Conservation (phyloP, 2,329 filamentous ascomycete genomes). For the Ophiocordyceps robertsii region DNA sequence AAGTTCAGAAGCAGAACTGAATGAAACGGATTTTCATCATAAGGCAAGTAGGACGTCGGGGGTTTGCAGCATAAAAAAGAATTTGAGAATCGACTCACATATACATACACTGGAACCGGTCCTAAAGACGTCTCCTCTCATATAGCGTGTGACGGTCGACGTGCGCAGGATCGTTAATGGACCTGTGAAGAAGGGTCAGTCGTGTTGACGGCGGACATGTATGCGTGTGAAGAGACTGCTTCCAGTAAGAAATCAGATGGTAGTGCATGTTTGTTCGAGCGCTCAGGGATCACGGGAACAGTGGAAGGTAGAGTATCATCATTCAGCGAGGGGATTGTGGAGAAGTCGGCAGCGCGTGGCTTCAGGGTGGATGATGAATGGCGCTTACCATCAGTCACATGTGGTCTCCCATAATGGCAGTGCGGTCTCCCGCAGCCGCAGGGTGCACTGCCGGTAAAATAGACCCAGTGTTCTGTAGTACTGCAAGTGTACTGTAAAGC, state of each 20-base stretch:
- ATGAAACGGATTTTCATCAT: slow-evolving; percentile 52
- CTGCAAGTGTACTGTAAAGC: too few relatives aligned
- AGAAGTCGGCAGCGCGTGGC: neutral
- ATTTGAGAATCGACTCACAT: neutral
- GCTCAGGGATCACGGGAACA: slow-evolving; percentile 51
- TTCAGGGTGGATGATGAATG: too few relatives aligned
- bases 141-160: too few relatives aligned
- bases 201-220: neutral
- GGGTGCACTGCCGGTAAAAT: too few relatives aligned
- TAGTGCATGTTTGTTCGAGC: slow-evolving; percentile 60
- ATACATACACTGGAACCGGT: neutral
- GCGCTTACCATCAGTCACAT: too few relatives aligned
- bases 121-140: too few relatives aligned
- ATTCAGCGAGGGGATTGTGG: slow-evolving; percentile 12
- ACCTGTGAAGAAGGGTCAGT: neutral
- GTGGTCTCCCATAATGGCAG: too few relatives aligned
- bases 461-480: too few relatives aligned
- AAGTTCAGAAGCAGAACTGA: slow-evolving; percentile 67
- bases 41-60: neutral
- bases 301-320: slow-evolving; percentile 43
- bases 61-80: neutral
- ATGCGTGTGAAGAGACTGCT: neutral
- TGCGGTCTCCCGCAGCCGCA: too few relatives aligned
- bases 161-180: too few relatives aligned
- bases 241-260: slow-evolving; percentile 43